Base-by-base conservation (phyloP, 257 asterid species). In the Lycium ferocissimum region DNA sequence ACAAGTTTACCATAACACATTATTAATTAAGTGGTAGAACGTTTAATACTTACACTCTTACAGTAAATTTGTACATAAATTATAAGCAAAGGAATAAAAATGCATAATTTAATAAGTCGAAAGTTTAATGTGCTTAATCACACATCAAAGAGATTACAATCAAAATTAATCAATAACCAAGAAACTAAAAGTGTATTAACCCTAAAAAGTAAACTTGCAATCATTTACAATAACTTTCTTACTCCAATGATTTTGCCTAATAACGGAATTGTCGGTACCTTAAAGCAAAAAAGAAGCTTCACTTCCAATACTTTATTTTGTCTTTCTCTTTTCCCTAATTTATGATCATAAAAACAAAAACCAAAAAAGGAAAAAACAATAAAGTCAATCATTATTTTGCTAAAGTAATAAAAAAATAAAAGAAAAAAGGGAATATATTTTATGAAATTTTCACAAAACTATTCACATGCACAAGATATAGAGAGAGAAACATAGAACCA, bases 401-500 rank as follows among this genome's bases (percentile, higher is more conserved):
- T 11, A 73, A 73, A 20, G 80, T 33, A 62, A 62, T 2, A 8
- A 62, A 62, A 20, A 61, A 58, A 17, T 45, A 3, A 17, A 58
- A 58, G 22, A 6, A 58, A 6, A 1, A 26, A 65, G 11, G 2
- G 1, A 10, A 20, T 49, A 73, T 73, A 20, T 47, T 47, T 20
- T 45, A 73, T 47, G 35, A 45, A 6, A n/a, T 5, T n/a, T 73
- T 73, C 5, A 47, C 9, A 2, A 2, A 1, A 40, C 79, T 38
- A 8, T 76, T 26, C 22, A 22, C 82, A 76, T 76, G 82, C 63
- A 76, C 57, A 72, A 22, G 12, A 51, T 26, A 76, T 4, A 51
- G 43, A 79, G 85, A 84, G 86, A 88, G 89, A 87, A 90, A 85
- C 12, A 83, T 15, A 56, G 56, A 73, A 38, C 73, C 67, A 70